These are phyloP conservation scores for Diutina pseudorugosa DNA, from an alignment of 1,139 yeast genomes.

Conservation along the genomic window DNA sequence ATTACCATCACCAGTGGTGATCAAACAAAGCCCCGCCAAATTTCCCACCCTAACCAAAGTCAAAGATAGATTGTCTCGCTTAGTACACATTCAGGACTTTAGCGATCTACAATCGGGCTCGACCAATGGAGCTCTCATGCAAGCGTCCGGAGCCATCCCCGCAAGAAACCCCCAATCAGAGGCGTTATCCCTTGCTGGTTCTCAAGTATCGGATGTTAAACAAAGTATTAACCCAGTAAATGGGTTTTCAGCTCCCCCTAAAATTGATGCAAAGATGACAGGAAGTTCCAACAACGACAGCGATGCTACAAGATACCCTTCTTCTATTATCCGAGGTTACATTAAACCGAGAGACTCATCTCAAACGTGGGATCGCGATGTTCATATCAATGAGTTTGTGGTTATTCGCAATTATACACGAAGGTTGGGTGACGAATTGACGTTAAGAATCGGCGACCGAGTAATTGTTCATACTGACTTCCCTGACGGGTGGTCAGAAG, in stretches of 20 bases:
- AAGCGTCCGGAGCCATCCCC: background rate
- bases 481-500: constrained; percentile 2
- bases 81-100: background rate
- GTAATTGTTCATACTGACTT: background rate
- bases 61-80: background rate
- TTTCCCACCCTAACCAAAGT: background rate
- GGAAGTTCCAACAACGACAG: background rate
- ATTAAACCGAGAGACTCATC: background rate
- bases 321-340: background rate
- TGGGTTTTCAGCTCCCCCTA: background rate
- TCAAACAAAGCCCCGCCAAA: background rate
- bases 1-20: background rate
- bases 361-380: background rate
- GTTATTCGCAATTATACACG: background rate
- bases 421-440: background rate
- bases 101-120: background rate
- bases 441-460: background rate
- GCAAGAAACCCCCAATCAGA: no score
- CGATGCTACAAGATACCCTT: background rate
- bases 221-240: background rate
- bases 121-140: background rate
- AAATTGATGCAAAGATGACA: no score
- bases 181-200: background rate
- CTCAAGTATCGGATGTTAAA: background rate
- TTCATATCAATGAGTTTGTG: background rate